These are phyloP conservation scores for Geoglossum cookeanum DNA, from an alignment of 2,329 filamentous ascomycete genomes.

Conservation along the genomic window DNA sequence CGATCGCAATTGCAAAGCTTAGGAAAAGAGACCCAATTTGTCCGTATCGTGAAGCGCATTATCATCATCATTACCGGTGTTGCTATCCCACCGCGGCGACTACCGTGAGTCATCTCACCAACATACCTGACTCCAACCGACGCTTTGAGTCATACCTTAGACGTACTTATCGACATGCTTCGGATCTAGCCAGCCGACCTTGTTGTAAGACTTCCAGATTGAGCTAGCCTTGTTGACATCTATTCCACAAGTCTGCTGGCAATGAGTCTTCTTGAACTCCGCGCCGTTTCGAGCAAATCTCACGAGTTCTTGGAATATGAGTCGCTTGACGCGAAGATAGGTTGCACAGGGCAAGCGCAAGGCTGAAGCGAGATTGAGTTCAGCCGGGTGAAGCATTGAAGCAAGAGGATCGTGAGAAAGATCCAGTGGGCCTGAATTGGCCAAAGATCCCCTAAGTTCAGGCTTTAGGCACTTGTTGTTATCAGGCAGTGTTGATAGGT, in stretches of 20 bases:
- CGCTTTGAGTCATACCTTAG: constrained; percentile 6
- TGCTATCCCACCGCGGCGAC: neutral
- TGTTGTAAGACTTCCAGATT: constrained; percentile 75
- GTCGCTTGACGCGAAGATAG: constrained; percentile 81
- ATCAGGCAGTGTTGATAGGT: constrained; percentile 42
- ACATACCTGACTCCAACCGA: neutral
- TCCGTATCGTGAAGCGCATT: neutral
- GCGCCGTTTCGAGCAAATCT: constrained; percentile 48
- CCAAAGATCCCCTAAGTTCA: constrained; percentile 53
- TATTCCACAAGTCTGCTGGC: constrained; percentile 92
- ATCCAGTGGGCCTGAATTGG: constrained; percentile 40
- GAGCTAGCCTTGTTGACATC: constrained; percentile 96
- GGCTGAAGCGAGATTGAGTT: constrained; percentile 56
- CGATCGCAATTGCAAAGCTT: neutral
- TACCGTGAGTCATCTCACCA: neutral
- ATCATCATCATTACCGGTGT: neutral
- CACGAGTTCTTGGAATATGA: constrained; percentile 66
- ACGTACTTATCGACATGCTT: constrained; percentile 28
- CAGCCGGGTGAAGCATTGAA: constrained; percentile 55
- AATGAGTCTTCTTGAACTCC: constrained; percentile 87
- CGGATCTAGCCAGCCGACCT: constrained; percentile 60
- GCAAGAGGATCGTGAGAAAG: constrained; percentile 52
- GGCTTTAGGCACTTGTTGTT: constrained; percentile 46
- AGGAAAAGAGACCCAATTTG: neutral
- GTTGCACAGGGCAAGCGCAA: constrained; percentile 71